Conservation (phyloP, 768 basidiomycete species). For the Megacollybia marginata region DNA sequence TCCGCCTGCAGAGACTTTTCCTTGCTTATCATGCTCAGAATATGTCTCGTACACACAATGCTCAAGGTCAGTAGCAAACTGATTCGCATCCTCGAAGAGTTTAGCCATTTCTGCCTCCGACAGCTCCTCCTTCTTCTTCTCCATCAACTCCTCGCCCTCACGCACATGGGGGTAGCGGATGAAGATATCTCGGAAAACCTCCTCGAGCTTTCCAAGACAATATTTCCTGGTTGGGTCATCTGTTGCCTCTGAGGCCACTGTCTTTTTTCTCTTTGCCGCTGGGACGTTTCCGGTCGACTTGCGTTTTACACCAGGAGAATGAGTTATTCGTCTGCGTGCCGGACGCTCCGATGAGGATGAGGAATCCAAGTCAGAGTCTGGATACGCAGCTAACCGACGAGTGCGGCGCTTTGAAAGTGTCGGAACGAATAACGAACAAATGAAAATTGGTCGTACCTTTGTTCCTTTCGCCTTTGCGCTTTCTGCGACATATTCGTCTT, state of each 20-base stretch:
- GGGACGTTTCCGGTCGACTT: slow-evolving; percentile 38
- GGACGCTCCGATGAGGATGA: slow-evolving; percentile 2
- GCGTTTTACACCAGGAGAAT: slow-evolving; percentile 40
- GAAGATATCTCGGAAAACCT: slow-evolving; percentile 66
- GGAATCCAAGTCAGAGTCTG: slow-evolving; percentile 21
- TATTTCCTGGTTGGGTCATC: slow-evolving; percentile 79
- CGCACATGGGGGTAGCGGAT: slow-evolving; percentile 56
- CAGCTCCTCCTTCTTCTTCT: slow-evolving; percentile 46
- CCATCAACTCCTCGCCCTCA: slow-evolving; percentile 20
- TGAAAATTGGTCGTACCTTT: slow-evolving; percentile 28
- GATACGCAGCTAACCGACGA: slow-evolving; percentile 15
- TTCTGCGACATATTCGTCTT: slow-evolving; percentile 64
- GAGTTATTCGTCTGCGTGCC: neutral
- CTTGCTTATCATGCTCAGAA: slow-evolving; percentile 68
- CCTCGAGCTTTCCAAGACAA: slow-evolving; percentile 69
- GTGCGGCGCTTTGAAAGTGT: slow-evolving; percentile 24
- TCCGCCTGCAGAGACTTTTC: slow-evolving; percentile 51
- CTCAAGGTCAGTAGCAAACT: slow-evolving; percentile 69
- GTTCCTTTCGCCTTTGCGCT: slow-evolving; percentile 24
- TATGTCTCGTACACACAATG: slow-evolving; percentile 68
- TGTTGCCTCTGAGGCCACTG: slow-evolving; percentile 21
- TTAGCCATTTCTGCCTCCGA: slow-evolving; percentile 51
- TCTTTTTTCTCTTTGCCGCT: slow-evolving; percentile 40
- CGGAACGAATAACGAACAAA: slow-evolving; percentile 13
- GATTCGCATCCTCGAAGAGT: slow-evolving; percentile 49